Percentiles rank a stretch among this genome's conserved stretches.
Evolutionary conservation across 495 filamentous ascomycete species (phyloP).

Genomic region (Hypomontagnella monticulosa): DNA sequence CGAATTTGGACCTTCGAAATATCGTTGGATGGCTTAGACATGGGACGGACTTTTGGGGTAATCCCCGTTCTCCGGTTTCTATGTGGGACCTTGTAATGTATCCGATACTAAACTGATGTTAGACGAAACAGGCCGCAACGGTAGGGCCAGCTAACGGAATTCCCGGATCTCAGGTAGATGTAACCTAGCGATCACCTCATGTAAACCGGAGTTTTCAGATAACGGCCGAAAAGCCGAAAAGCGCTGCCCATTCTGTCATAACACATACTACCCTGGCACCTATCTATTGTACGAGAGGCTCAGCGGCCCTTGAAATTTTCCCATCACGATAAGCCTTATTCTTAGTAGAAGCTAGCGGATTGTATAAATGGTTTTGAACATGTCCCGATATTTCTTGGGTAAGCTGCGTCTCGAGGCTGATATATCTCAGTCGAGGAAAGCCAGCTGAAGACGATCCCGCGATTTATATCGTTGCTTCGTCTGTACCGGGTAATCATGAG

Average conservation of each 20-base stretch:
- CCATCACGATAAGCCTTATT: slow-evolving; percentile 4
- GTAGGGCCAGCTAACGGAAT: background rate
- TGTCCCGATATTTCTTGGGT: slow-evolving; percentile 5
- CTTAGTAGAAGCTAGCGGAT: background rate
- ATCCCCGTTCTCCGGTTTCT: slow-evolving; percentile 18
- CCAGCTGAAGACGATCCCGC: slow-evolving; percentile 1
- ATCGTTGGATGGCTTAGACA: background rate
- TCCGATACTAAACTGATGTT: slow-evolving; percentile 4
- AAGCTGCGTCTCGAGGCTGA: slow-evolving; percentile 7
- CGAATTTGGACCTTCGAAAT: slow-evolving; percentile 2
- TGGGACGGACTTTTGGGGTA: slow-evolving; percentile 31
- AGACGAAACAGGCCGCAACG: background rate
- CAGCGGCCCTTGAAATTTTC: slow-evolving; percentile 9
- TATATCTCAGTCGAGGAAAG: background rate
- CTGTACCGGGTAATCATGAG: slow-evolving; percentile 4
- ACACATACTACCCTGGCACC: background rate
- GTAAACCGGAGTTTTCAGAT: slow-evolving; percentile 19
- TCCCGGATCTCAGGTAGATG: background rate
- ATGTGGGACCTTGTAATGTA: background rate
- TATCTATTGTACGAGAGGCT: background rate
- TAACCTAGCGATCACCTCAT: background rate
- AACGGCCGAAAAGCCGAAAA: slow-evolving; percentile 19
- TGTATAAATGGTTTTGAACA: slow-evolving; percentile 27
- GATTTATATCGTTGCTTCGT: background rate
- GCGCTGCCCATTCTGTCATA: background rate